phyloP scores from a whole-genome alignment of 2,329 filamentous ascomycete species.

The Cytospora piceicola region DNA sequence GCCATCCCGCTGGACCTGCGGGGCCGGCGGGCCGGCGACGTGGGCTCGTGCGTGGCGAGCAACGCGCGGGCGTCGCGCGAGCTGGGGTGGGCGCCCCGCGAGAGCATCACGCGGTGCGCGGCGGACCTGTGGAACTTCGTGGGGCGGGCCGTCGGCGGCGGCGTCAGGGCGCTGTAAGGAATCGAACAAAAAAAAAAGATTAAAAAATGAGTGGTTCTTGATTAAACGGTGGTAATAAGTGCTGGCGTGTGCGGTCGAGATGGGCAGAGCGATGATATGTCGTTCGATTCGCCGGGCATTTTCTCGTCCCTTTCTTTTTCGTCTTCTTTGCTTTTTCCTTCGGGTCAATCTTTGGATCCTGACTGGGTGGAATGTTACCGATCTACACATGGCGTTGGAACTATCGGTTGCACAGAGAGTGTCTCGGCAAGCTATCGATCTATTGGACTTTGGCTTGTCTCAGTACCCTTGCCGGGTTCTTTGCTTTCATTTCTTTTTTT shows the following conservation, averaged over 20 bases:
- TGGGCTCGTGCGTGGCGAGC: conserved; percentile 49
- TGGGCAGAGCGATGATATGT: neutral
- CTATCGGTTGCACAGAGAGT: neutral
- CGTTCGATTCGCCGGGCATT: neutral
- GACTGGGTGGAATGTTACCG: neutral
- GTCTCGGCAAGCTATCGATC: neutral
- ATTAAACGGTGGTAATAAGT: neutral
- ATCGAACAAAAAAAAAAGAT: too few relatives aligned
- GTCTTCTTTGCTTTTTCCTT: neutral
- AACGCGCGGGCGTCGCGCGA: conserved; percentile 45
- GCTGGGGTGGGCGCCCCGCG: conserved; percentile 46
- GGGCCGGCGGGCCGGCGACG: conserved; percentile 47
- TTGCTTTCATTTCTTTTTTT: neutral
- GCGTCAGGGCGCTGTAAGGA: neutral
- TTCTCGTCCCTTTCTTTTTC: neutral
- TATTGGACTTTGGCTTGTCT: neutral
- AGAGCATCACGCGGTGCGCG: conserved; percentile 41
- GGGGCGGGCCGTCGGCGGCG: conserved; percentile 16
- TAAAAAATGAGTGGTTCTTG: too few relatives aligned
- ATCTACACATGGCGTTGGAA: neutral
- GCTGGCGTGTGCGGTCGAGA: neutral
- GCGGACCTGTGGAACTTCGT: conserved; percentile 43
- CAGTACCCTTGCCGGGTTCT: neutral
- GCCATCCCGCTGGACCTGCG: conserved; percentile 44
- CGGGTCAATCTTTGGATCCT: neutral